Evolutionary conservation across 192 early-diverging fungal species (phyloP).

Genomic region (Coemansia sp.): DNA sequence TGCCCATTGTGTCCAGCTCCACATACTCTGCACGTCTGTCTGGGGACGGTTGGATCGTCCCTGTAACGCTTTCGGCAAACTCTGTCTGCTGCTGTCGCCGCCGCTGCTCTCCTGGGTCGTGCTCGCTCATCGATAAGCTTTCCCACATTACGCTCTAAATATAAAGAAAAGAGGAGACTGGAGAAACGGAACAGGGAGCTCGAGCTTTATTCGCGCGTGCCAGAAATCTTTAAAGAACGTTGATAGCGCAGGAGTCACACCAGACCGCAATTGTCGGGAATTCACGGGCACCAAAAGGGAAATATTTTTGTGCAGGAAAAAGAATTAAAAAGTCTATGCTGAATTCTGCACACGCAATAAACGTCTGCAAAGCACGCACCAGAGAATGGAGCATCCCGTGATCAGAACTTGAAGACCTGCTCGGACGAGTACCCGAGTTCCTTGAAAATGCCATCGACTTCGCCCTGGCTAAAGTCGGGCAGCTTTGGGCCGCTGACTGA

Average conservation of each 20-base stretch:
- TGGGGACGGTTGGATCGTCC: neutral
- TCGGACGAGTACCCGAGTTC: conserved; percentile 68
- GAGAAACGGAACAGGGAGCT: neutral
- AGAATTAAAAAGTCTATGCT: neutral
- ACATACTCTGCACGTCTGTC: conserved; percentile 16
- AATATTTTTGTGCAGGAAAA: neutral
- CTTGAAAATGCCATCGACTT: conserved; percentile 79
- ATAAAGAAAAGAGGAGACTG: neutral
- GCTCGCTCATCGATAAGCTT: conserved; percentile 28
- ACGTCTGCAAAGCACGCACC: neutral
- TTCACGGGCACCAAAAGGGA: neutral
- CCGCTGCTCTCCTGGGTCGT: conserved; percentile 9
- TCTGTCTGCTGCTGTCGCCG: conserved; percentile 7
- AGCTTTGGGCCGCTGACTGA: conserved; percentile 77
- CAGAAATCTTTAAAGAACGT: neutral
- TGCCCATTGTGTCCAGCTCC: conserved; percentile 18
- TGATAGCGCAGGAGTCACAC: neutral
- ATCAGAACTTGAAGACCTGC: conserved; percentile 82
- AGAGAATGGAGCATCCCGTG: neutral
- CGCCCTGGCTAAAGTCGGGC: conserved; percentile 79
- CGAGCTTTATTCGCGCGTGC: neutral
- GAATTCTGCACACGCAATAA: neutral
- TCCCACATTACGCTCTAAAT: conserved; percentile 25
- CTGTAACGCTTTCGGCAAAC: conserved; percentile 7
- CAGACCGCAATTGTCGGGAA: neutral